Evolutionary conservation across 1,284 basidiomycete species (phyloP).

Genomic region (Ustilago hordei): DNA sequence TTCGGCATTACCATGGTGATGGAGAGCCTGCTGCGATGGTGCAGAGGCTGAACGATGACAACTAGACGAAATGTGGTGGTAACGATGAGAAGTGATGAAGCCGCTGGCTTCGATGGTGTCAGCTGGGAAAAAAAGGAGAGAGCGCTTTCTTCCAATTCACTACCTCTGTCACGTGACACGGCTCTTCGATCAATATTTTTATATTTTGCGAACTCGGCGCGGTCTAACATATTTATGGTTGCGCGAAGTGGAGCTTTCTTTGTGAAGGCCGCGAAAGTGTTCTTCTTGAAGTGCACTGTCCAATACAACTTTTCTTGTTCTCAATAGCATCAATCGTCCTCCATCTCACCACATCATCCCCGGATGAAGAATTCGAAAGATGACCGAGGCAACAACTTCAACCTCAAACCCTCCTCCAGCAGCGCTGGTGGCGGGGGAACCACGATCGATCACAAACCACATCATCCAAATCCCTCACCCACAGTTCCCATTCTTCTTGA

Average conservation of each 20-base stretch:
- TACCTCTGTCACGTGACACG: conserved; percentile 19
- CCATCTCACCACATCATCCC: not conserved
- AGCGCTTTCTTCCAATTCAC: conserved; percentile 16
- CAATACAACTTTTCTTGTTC: not conserved
- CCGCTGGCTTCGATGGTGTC: not conserved
- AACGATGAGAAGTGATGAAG: not conserved
- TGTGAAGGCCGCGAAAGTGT: conserved; percentile 7
- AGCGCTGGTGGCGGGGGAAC: not conserved
- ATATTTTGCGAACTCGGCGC: not conserved
- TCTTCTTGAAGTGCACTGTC: conserved; percentile 15
- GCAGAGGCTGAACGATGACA: not conserved
- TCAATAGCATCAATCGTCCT: not conserved
- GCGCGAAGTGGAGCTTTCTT: not conserved
- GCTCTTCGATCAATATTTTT: not conserved
- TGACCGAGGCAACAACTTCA: not conserved
- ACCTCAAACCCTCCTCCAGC: not conserved
- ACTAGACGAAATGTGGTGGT: not conserved
- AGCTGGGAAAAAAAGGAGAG: not conserved
- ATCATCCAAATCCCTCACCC: conserved; percentile 32
- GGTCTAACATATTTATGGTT: conserved; percentile 12
- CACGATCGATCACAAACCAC: conserved; percentile 31
- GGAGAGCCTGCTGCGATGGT: not conserved
- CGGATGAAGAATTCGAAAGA: not conserved
- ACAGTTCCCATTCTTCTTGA: conserved; percentile 20
- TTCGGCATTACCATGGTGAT: conserved; percentile 6